These are phyloP conservation scores for Ensete ventricosum DNA, from an alignment of 176 grass and related monocot genomes.

Conservation along the genomic window DNA sequence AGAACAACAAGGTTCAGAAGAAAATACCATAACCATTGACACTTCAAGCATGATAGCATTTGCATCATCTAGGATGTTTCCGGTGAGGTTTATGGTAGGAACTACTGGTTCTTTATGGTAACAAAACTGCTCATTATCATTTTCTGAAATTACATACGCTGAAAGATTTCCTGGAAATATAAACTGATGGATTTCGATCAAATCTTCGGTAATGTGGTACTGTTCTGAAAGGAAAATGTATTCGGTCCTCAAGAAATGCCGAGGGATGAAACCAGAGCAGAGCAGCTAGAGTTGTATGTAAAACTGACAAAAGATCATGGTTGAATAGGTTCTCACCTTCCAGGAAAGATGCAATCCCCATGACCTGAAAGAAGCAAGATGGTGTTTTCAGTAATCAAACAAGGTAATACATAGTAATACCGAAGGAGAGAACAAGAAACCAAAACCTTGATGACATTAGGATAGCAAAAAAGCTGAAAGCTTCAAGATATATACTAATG, in stretches of 20 bases:
- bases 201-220: no score
- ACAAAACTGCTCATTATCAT: no score
- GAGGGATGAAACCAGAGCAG: no score
- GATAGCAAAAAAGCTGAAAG: neutral
- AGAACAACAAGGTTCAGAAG: neutral
- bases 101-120: no score
- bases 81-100: no score
- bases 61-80: neutral
- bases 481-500: neutral
- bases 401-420: neutral
- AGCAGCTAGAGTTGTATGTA: neutral
- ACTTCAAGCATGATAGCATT: neutral
- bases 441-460: neutral
- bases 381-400: neutral
- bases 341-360: constrained; percentile 5
- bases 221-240: no score
- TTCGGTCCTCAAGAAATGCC: neutral
- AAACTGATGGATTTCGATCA: no score
- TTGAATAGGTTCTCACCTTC: constrained; percentile 3
- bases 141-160: no score
- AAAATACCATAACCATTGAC: neutral
- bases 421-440: neutral
- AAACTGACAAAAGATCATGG: neutral
- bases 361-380: neutral
- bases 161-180: no score